Percentiles rank a stretch among this genome's conserved stretches.
Conservation (phyloP, 129 eudicot species). For the Centaurea solstitialis region DNA sequence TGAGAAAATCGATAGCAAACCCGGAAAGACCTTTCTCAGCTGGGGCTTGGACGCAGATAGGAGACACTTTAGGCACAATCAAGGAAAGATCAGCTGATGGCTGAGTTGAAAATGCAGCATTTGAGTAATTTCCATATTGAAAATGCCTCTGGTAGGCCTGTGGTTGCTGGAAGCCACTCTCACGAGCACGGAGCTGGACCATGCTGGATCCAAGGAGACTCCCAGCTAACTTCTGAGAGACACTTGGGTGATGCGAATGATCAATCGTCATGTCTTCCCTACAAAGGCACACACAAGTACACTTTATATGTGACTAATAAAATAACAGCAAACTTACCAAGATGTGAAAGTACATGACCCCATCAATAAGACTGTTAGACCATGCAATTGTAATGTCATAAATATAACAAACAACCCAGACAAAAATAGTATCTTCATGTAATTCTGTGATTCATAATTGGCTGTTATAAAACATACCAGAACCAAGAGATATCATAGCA, state of each 20-base stretch:
- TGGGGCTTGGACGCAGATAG: constrained; percentile 50
- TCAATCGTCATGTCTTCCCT: constrained; percentile 33
- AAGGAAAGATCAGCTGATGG: constrained; percentile 30
- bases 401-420: background rate
- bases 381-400: background rate
- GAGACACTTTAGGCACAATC: constrained; percentile 26
- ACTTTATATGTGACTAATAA: background rate
- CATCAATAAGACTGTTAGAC: too few relatives aligned
- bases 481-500: background rate
- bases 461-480: background rate
- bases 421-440: background rate
- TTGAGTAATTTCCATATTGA: constrained; percentile 33
- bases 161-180: constrained; percentile 25
- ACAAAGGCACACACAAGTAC: background rate
- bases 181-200: constrained; percentile 15
- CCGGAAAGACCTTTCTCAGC: constrained; percentile 47
- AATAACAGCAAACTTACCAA: background rate
- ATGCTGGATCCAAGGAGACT: constrained; percentile 26
- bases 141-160: constrained; percentile 29
- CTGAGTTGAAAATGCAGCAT: constrained; percentile 35
- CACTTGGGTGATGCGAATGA: constrained; percentile 42
- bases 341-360: background rate
- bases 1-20: constrained; percentile 46
- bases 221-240: constrained; percentile 39
- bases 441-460: background rate